Conservation (phyloP, 768 basidiomycete species). For the Rhodosporidiobolus sp. region DNA sequence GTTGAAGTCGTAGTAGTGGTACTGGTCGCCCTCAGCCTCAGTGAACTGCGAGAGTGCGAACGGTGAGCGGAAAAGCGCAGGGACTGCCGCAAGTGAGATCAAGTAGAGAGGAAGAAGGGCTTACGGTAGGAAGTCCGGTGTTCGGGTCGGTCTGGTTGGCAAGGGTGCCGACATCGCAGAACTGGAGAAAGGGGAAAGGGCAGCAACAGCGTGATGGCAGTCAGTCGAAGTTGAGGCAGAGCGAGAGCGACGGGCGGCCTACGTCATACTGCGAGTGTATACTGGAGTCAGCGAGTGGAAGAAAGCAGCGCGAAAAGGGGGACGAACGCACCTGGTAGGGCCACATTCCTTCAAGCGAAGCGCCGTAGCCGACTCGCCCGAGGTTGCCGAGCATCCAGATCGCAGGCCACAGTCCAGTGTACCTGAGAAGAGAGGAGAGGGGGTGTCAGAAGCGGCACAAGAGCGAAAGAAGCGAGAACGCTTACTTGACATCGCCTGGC, state of each 20-base stretch:
- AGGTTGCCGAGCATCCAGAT: slow-evolving; percentile 42
- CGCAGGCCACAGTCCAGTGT: not conserved
- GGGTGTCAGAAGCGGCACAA: no score
- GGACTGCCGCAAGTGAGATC: no score
- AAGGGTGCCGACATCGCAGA: slow-evolving; percentile 87
- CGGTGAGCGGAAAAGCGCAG: no score
- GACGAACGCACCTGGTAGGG: not conserved
- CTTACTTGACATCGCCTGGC: not conserved
- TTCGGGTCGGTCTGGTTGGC: slow-evolving; percentile 61
- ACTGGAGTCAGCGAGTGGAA: not conserved
- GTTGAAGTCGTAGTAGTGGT: slow-evolving; percentile 60
- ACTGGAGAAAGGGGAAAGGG: slow-evolving; percentile 34
- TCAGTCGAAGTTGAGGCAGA: no score
- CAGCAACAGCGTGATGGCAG: no score
- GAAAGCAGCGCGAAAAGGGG: not conserved
- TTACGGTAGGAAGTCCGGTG: not conserved
- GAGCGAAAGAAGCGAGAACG: no score
- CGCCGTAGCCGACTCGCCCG: slow-evolving; percentile 41
- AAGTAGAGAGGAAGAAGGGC: no score
- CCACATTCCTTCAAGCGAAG: slow-evolving; percentile 11
- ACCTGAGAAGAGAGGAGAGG: no score
- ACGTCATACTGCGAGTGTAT: no score
- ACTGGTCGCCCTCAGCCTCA: slow-evolving; percentile 60
- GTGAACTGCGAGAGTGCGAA: slow-evolving; percentile 48
- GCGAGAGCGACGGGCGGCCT: no score